These are phyloP conservation scores for Nemania sp. DNA, from an alignment of 2,329 filamentous ascomycete species.

Conservation along the genomic window DNA sequence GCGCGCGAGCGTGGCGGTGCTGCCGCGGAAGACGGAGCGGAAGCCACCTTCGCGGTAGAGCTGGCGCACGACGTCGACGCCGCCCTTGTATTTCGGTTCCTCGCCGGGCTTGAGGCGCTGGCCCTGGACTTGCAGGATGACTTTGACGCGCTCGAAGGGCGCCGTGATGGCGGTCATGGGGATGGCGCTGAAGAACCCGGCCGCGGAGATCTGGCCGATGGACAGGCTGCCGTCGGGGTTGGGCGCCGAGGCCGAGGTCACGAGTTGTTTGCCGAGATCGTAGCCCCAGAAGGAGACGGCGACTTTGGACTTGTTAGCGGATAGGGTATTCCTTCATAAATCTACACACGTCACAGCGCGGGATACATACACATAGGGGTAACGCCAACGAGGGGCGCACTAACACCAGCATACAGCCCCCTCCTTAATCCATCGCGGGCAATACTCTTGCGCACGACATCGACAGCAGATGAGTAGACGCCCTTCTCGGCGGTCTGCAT, in stretches of 20 bases:
- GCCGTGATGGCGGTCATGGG: slow-evolving; percentile 99
- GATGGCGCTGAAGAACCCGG: slow-evolving; percentile 96
- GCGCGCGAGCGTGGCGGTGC: slow-evolving; percentile 85
- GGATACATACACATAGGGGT: slow-evolving; percentile 92
- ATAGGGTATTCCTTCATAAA: neutral
- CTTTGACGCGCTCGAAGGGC: slow-evolving; percentile 97
- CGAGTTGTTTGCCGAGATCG: slow-evolving; percentile 90
- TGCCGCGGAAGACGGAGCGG: slow-evolving; percentile 89
- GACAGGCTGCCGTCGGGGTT: slow-evolving; percentile 71
- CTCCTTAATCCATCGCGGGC: slow-evolving; percentile 79
- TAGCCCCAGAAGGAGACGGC: slow-evolving; percentile 83
- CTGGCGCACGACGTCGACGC: slow-evolving; percentile 87
- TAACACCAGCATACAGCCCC: slow-evolving; percentile 95
- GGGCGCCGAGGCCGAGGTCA: slow-evolving; percentile 67
- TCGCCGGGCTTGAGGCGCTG: slow-evolving; percentile 83
- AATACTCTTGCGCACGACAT: slow-evolving; percentile 87
- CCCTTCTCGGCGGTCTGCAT: slow-evolving; percentile 95
- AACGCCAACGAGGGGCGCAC: slow-evolving; percentile 89
- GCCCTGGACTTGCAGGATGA: slow-evolving; percentile 95
- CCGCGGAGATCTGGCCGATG: slow-evolving; percentile 85
- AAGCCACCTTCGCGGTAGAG: slow-evolving; percentile 90
- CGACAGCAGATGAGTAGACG: slow-evolving; percentile 85
- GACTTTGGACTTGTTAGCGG: slow-evolving; percentile 47
- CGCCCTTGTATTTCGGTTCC: slow-evolving; percentile 89
- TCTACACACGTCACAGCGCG: neutral